phyloP scores from a whole-genome alignment of 192 early-diverging fungal species.

The Coemansia sp. region DNA sequence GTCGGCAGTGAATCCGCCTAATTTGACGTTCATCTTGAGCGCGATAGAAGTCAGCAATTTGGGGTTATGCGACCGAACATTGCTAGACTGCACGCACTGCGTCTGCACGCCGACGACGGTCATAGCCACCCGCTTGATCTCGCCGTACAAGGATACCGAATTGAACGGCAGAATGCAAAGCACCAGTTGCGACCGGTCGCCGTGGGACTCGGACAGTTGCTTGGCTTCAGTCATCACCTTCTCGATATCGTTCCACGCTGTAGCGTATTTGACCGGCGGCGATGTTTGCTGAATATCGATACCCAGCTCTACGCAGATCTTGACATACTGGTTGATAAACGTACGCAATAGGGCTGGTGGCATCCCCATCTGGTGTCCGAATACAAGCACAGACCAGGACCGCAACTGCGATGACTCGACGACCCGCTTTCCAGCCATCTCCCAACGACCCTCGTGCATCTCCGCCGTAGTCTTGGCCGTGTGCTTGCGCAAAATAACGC shows the following conservation, averaged over 20 bases:
- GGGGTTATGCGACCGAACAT: constrained; percentile 14
- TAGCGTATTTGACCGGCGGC: constrained; percentile 18
- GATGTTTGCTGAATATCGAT: constrained; percentile 16
- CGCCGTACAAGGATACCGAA: constrained; percentile 38
- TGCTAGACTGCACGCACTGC: constrained; percentile 50
- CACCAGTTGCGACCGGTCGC: constrained; percentile 11
- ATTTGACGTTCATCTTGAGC: constrained; percentile 68
- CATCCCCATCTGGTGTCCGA: constrained; percentile 13
- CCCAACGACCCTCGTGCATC: constrained; percentile 9
- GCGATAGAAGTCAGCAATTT: constrained; percentile 32
- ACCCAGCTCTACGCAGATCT: constrained; percentile 11
- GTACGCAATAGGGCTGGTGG: constrained; percentile 4
- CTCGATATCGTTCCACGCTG: constrained; percentile 5
- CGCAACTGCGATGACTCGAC: neutral
- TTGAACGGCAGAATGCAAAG: constrained; percentile 32
- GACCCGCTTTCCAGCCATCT: neutral
- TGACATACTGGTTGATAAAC: constrained; percentile 24
- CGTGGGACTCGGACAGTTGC: neutral
- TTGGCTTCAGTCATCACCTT: neutral
- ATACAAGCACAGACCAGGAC: constrained; percentile 31
- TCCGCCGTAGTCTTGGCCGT: neutral
- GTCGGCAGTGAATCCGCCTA: constrained; percentile 59
- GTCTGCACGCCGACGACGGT: constrained; percentile 56
- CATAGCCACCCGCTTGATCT: constrained; percentile 58
- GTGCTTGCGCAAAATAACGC: neutral